Evolutionary conservation across 2,329 filamentous ascomycete species (phyloP), one percentile per base, ranked within the genome.

Genomic region (Venturia effusa): DNA sequence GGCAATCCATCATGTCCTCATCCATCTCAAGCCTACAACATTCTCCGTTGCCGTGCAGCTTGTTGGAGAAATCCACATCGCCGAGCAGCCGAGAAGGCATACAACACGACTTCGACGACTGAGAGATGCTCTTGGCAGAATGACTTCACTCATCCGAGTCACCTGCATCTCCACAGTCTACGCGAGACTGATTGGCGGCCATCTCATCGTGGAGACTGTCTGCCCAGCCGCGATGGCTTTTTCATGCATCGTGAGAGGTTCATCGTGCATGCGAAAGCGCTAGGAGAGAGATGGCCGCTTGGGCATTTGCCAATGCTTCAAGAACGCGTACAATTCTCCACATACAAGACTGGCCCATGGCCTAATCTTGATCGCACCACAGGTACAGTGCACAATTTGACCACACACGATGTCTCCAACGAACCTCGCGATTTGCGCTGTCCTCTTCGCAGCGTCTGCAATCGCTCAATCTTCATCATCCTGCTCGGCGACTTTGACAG

Each of bases 381-480:
- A 57, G 27, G 11, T 57, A 34, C 51, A 57, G 1, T 57, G 27
- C 15, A 61, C 59, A 43, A 2, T n/a, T 37, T 37, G 55, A 55
- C 51, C 19, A 8, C 7, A 27, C 13, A 24, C 59, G 32, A 60
- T 60, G 59, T n/a, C 27, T 51, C 24, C 30, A 24, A 17, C 19
- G 22, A 24, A 39, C 15, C 22, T 62, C 24, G 60, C 40, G 11
- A 34, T 24, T 15, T 37, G 17, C 24, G 19, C 48, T 22, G 45
- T 64, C 71, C 39, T 78, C 74, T 69, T 72, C 74, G 43, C 72
- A 70, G 59, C 73, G 72, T 5, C 71, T 77, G 55, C 62, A 22
- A 60, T n/a, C 6, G 62, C 62, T 30, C 62, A 64, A 27, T 60
- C 57, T 57, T 65, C 61, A n/a, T 61, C 61, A 19, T 48, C 40